Base-by-base conservation (phyloP, 345 rosid genomes). In the Pistacia integerrima region DNA sequence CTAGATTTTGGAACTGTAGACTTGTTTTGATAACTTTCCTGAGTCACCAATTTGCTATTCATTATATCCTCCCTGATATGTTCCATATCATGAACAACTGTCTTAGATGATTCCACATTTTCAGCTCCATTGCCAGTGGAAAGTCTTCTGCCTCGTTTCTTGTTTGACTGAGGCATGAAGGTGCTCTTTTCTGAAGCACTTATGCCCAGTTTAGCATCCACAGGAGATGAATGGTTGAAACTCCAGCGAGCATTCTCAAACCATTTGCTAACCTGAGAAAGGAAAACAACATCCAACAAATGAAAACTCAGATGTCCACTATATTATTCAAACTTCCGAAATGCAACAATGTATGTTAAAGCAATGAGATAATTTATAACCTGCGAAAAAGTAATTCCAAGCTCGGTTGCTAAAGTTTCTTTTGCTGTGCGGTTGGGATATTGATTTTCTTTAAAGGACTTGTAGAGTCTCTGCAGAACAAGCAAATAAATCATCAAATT, bases 171-270 rank as follows among this genome's bases (percentile, higher is more conserved):
- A 35, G 84, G 76, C 28, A 25, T 46, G 8, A 55, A n/a, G 57
- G 74, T 70, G 28, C 70, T 79, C 73, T 74, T 86, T 70, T 66
- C 76, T 55, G 82, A 66, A 75, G 69, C 70, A 52, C 51, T 73
- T 61, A 25, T 73, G 38, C 73, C 77, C 17, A 16, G 51, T 25
- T 46, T 75, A 68, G 76, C 77, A 60, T 60, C 84, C 72, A 8
- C 55, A 44, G 80, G 71, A 0, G 87, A 61, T 56, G 85, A 72
- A 80, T 89, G 90, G 84, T 83, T 79, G 74, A 70, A 82, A 76
- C 85, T 84, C 97, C 97, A 89, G 16, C 99, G 97, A 69, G 90
- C 76, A 85, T 93, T 87, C 75, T 60, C 90, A 60, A 96, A 93
- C 99, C 99, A 96, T 76, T 87, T 93, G 69, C 38, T 75, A 79